phyloP scores from a whole-genome alignment of 768 basidiomycete species.

The Naganishia vaughanmartiniae region DNA sequence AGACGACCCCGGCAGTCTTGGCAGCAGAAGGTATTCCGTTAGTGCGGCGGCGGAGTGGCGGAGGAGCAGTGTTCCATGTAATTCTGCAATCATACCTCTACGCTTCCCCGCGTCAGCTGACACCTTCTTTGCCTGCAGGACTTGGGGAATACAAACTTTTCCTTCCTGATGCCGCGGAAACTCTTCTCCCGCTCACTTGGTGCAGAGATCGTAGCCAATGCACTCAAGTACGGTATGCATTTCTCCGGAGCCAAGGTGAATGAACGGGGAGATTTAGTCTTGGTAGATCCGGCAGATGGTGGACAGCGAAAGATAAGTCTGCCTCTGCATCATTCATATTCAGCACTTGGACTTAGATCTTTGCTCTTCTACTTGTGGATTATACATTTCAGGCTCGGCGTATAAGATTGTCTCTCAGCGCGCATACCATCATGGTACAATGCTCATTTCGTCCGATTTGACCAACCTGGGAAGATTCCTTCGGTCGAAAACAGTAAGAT shows the following conservation, averaged over 20 bases:
- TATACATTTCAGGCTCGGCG: slow-evolving; percentile 90
- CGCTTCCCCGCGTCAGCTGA: background rate
- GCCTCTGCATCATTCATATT: background rate
- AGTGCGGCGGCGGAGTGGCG: slow-evolving; percentile 81
- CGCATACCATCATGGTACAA: slow-evolving; percentile 97
- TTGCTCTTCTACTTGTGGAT: background rate
- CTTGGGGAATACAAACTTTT: slow-evolving; percentile 94
- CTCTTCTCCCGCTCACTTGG: slow-evolving; percentile 77
- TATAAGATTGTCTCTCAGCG: slow-evolving; percentile 89
- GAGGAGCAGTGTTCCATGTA: slow-evolving; percentile 95
- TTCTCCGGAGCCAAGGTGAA: slow-evolving; percentile 71
- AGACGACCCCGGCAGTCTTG: slow-evolving; percentile 72
- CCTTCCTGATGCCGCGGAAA: slow-evolving; percentile 78
- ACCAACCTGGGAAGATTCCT: slow-evolving; percentile 70
- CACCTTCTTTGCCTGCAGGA: slow-evolving; percentile 61
- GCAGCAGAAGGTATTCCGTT: slow-evolving; percentile 63
- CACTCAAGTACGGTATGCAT: slow-evolving; percentile 70
- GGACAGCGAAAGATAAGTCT: slow-evolving; percentile 77
- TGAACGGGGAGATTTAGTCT: slow-evolving; percentile 86
- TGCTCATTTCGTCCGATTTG: slow-evolving; percentile 84
- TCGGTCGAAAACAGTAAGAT: slow-evolving; percentile 42
- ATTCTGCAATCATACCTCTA: slow-evolving; percentile 44
- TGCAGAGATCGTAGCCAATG: slow-evolving; percentile 70
- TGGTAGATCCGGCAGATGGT: slow-evolving; percentile 53
- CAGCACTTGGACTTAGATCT: background rate